Evolutionary conservation across 2,329 filamentous ascomycete genomes (phyloP).

Genomic region (Coniella lustricola): DNA sequence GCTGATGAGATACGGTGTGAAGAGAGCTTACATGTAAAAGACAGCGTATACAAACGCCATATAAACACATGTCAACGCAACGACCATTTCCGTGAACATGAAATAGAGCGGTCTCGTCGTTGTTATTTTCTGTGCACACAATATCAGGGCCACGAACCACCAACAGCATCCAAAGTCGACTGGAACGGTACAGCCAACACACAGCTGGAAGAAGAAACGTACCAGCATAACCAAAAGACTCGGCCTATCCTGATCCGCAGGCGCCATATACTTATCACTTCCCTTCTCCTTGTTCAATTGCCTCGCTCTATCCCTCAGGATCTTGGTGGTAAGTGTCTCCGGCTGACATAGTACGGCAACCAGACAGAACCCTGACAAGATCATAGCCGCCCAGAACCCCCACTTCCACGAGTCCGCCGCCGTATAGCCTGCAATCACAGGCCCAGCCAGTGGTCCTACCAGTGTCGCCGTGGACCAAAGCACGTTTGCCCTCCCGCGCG

Average conservation of each 20-base stretch:
- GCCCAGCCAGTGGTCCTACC: slow-evolving; percentile 21
- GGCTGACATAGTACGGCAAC: slow-evolving; percentile 16
- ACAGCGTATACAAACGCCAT: slow-evolving; percentile 27
- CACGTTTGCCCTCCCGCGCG: slow-evolving; percentile 21
- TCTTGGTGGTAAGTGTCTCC: slow-evolving; percentile 22
- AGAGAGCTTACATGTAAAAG: slow-evolving; percentile 23
- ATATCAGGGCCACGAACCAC: neutral
- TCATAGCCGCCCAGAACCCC: slow-evolving; percentile 21
- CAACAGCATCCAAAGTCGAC: too few species aligned
- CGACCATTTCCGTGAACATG: slow-evolving; percentile 25
- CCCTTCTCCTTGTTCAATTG: slow-evolving; percentile 20
- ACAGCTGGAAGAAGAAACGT: slow-evolving; percentile 1
- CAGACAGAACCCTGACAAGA: slow-evolving; percentile 17
- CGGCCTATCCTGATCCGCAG: slow-evolving; percentile 17
- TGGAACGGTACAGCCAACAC: too few species aligned
- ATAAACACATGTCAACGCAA: slow-evolving; percentile 24
- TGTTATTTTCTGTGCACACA: slow-evolving; percentile 19
- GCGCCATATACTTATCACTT: slow-evolving; percentile 16
- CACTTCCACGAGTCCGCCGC: slow-evolving; percentile 20
- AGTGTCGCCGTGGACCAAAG: slow-evolving; percentile 21
- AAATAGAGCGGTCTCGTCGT: slow-evolving; percentile 25
- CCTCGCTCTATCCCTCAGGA: slow-evolving; percentile 19
- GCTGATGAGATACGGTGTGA: neutral
- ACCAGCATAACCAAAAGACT: slow-evolving; percentile 18
- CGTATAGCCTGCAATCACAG: slow-evolving; percentile 20